These are phyloP conservation scores for Vigna reflexopilosa DNA, from an alignment of 306 rosid genomes.

Conservation along the genomic window DNA sequence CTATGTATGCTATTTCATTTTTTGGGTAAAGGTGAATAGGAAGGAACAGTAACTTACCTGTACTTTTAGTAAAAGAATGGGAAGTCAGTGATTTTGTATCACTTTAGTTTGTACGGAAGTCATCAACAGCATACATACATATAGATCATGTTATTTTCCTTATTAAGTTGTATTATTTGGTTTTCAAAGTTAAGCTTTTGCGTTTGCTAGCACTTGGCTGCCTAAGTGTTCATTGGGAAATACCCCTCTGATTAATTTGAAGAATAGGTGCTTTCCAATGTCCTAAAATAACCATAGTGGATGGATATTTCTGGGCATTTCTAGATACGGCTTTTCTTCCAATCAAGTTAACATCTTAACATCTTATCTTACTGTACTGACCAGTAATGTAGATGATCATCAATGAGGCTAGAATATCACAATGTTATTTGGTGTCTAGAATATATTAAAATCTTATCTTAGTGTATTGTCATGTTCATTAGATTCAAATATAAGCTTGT, in stretches of 20 bases:
- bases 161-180: not conserved
- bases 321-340: constrained; percentile 11
- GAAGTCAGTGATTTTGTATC: not conserved
- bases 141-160: not conserved
- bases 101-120: constrained; percentile 3
- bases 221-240: not conserved
- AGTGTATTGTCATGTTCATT: not conserved
- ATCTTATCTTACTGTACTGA: constrained; percentile 13
- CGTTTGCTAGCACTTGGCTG: not conserved
- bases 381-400: constrained; percentile 10
- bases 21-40: not conserved
- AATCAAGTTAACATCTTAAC: not conserved
- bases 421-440: too few species aligned
- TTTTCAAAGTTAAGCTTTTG: not conserved
- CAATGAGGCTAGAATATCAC: not conserved
- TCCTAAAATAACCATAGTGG: not conserved
- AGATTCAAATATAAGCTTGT: constrained; percentile 3
- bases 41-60: not conserved
- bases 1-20: not conserved
- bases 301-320: not conserved
- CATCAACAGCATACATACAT: not conserved
- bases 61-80: not conserved
- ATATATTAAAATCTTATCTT: too few species aligned
- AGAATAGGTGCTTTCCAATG: not conserved
- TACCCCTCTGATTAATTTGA: not conserved